Conservation (phyloP, 495 filamentous ascomycete species). For the Bryoglossum gracile region DNA sequence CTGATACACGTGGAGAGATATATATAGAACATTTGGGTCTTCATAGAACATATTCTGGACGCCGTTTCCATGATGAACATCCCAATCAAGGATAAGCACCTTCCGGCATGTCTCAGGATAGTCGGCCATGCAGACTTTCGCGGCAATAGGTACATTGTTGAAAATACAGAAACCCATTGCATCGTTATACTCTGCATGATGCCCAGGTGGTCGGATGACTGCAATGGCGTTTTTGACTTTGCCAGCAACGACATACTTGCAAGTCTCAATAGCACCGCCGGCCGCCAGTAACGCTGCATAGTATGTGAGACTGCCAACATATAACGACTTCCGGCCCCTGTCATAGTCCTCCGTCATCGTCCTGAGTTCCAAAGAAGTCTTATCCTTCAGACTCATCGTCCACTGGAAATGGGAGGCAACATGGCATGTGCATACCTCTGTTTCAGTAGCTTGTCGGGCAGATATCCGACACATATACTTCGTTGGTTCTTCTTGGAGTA, state of each 20-base stretch:
- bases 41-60: slow-evolving; percentile 95
- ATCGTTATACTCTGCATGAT: slow-evolving; percentile 80
- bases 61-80: slow-evolving; percentile 81
- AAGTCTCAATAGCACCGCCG: slow-evolving; percentile 94
- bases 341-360: slow-evolving; percentile 48
- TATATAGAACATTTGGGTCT: slow-evolving; percentile 91
- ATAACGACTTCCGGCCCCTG: slow-evolving; percentile 72
- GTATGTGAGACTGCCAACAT: slow-evolving; percentile 77
- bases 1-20: slow-evolving; percentile 87
- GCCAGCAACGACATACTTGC: slow-evolving; percentile 70
- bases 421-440: slow-evolving; percentile 76
- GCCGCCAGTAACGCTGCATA: slow-evolving; percentile 73
- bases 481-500: slow-evolving; percentile 38
- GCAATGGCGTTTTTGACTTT: slow-evolving; percentile 90
- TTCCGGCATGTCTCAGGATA: slow-evolving; percentile 76
- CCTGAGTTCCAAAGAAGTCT: slow-evolving; percentile 54
- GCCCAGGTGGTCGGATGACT: slow-evolving; percentile 87
- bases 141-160: slow-evolving; percentile 91
- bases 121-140: slow-evolving; percentile 69
- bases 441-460: slow-evolving; percentile 63
- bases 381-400: slow-evolving; percentile 52
- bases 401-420: slow-evolving; percentile 66
- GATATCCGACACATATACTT: slow-evolving; percentile 68
- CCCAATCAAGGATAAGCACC: slow-evolving; percentile 93
- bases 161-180: slow-evolving; percentile 95